phyloP scores from a whole-genome alignment of 345 rosid genomes.

The Heritiera fomes region DNA sequence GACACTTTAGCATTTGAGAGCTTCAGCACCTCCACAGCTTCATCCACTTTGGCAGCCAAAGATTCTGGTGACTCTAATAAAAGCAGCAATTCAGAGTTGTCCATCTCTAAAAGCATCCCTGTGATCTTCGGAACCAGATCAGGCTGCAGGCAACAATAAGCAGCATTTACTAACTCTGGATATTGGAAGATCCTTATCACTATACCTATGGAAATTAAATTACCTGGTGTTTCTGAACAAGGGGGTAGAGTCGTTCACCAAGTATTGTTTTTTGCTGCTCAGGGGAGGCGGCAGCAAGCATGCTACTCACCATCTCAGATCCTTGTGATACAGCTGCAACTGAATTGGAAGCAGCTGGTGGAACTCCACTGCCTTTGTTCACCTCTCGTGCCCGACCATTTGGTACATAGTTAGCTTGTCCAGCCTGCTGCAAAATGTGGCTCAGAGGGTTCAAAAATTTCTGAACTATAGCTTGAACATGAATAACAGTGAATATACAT shows the following conservation, averaged over 20 bases:
- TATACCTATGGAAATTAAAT: neutral
- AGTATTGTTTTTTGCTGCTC: constrained; percentile 64
- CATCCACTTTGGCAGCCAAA: constrained; percentile 57
- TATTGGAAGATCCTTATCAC: no score
- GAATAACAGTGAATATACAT: no score
- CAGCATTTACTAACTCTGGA: neutral
- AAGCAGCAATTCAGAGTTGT: constrained; percentile 59
- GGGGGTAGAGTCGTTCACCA: constrained; percentile 66
- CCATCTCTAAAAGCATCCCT: constrained; percentile 83
- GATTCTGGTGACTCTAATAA: constrained; percentile 64
- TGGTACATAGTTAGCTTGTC: constrained; percentile 40
- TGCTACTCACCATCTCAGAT: constrained; percentile 51
- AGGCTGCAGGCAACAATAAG: constrained; percentile 47
- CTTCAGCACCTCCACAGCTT: constrained; percentile 70
- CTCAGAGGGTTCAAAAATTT: neutral
- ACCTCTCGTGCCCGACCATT: constrained; percentile 44
- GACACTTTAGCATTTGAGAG: constrained; percentile 47
- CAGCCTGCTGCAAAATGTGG: constrained; percentile 31
- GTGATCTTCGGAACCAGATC: constrained; percentile 74
- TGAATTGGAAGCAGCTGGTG: constrained; percentile 32
- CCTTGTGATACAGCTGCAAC: constrained; percentile 36
- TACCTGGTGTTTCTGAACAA: constrained; percentile 65
- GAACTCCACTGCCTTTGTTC: constrained; percentile 38
- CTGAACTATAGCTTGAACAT: no score
- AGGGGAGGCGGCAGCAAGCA: constrained; percentile 58